These are phyloP conservation scores for Viola pubescens DNA, from an alignment of 441 rosid species.

Conservation along the genomic window DNA sequence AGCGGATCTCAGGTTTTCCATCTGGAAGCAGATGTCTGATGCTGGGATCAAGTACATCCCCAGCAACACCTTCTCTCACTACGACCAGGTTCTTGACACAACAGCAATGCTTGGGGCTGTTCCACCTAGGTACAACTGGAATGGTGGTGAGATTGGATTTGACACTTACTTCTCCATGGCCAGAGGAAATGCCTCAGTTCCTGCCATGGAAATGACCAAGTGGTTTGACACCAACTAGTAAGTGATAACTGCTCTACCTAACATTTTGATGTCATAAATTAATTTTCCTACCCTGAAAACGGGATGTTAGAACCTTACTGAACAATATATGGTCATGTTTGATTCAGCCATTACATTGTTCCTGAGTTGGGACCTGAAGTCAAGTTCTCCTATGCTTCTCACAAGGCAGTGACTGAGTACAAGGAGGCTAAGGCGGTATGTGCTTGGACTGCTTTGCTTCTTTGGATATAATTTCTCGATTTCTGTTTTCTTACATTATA, in stretches of 20 bases:
- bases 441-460: background rate
- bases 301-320: too few species aligned
- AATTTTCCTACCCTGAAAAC: background rate
- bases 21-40: conserved; percentile 88
- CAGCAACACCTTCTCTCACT: conserved; percentile 91
- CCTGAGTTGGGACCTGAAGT: conserved; percentile 95
- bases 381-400: conserved; percentile 82
- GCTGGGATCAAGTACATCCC: conserved; percentile 88
- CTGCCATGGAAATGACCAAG: conserved; percentile 99
- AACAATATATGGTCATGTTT: conserved; percentile 1
- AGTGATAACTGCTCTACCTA: conserved; percentile 28
- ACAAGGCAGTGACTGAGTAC: conserved; percentile 89
- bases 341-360: conserved; percentile 82
- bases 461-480: background rate
- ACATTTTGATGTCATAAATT: background rate
- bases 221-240: conserved; percentile 99
- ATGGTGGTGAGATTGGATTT: conserved; percentile 73
- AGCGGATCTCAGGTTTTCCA: conserved; percentile 71
- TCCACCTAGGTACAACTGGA: conserved; percentile 78
- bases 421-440: conserved; percentile 95
- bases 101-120: conserved; percentile 95
- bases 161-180: conserved; percentile 93
- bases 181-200: conserved; percentile 89
- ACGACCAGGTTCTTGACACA: conserved; percentile 87
- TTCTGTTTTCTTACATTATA: background rate